Base-by-base conservation (phyloP, 1,139 yeast species). In the Lodderomyces margitis region DNA sequence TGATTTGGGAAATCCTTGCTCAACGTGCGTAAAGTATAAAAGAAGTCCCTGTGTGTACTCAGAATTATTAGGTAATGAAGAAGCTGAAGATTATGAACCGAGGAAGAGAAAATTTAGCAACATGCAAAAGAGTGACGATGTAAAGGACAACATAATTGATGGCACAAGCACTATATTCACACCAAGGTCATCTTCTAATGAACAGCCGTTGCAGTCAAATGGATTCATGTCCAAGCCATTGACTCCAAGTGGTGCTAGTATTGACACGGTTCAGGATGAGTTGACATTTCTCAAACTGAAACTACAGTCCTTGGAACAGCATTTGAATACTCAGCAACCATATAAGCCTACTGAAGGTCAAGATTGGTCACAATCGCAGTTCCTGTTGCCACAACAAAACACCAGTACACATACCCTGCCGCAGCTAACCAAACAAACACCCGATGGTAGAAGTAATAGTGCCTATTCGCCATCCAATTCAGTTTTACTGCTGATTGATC, bases 1-100 rank as follows among this genome's bases (percentile, higher is more conserved):
- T 56, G 73, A 70, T 48, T 56, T 68, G 40, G 70, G 63, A 3
- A 54, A 51, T 28, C 76, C 76, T 5, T 71, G 77, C 43, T 57
- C 69, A 10, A 62, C 70, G 9, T 71, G 77, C 50, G 59, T 59
- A 38, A 68, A 65, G 46, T 66, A 66, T 44, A 61, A 64, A 30
- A 62, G 59, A 20, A 43, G 43, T 36, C 56, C 57, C 11, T 58
- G 74, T 48, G 48, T 45, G n/a, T 59, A 59, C 46, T 36, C 48
- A 11, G 45, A 40, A 12, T 34, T 16, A 20, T 23, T 34, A 20
- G 25, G 32, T 3, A 28, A 28, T 9, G 23, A 27, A 34, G 30
- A 17, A 25, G 14, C 3, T 17, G 10, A 10, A 23, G 15, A 37
- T 21, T 14, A 32, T 3, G 24, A 32, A 32, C 24, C 21, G n/a